Conservation (phyloP, 768 basidiomycete species). For the Psilocybe cyanescens region DNA sequence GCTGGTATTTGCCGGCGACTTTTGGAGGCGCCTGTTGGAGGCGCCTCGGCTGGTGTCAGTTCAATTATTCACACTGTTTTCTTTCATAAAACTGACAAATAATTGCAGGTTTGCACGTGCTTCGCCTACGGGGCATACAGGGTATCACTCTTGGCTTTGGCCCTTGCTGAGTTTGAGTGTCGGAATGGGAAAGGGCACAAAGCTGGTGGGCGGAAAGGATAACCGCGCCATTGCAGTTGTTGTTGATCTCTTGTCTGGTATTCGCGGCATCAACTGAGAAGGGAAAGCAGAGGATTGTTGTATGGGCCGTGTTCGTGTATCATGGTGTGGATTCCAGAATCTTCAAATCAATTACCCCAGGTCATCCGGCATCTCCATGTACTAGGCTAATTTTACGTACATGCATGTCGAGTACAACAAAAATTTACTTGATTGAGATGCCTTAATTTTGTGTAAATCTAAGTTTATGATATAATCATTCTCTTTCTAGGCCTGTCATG, state of each 20-base stretch:
- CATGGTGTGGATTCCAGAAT: constrained; percentile 13
- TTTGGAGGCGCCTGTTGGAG: constrained; percentile 10
- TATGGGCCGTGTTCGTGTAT: constrained; percentile 6
- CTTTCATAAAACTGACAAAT: not conserved
- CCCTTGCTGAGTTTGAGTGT: constrained; percentile 1
- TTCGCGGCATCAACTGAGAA: constrained; percentile 11
- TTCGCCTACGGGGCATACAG: constrained; percentile 4
- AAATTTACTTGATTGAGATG: constrained; percentile 27
- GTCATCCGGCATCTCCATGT: constrained; percentile 26
- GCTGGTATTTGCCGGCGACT: constrained; percentile 4
- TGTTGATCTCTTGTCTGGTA: constrained; percentile 16
- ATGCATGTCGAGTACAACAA: constrained; percentile 24
- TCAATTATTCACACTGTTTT: not conserved
- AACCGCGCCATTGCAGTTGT: constrained; percentile 10
- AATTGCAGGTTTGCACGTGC: constrained; percentile 5
- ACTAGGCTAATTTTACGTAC: constrained; percentile 27
- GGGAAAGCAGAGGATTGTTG: constrained; percentile 12
- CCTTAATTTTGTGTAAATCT: constrained; percentile 10
- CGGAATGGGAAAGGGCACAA: constrained; percentile 18
- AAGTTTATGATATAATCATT: not conserved
- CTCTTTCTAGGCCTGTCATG: not conserved
- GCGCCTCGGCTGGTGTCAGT: constrained; percentile 15
- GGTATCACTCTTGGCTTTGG: constrained; percentile 6
- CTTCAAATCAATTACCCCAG: constrained; percentile 31
- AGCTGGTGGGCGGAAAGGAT: constrained; percentile 9